Conservation (phyloP, 2,329 filamentous ascomycete genomes). For the Simplicillium aogashimaense region DNA sequence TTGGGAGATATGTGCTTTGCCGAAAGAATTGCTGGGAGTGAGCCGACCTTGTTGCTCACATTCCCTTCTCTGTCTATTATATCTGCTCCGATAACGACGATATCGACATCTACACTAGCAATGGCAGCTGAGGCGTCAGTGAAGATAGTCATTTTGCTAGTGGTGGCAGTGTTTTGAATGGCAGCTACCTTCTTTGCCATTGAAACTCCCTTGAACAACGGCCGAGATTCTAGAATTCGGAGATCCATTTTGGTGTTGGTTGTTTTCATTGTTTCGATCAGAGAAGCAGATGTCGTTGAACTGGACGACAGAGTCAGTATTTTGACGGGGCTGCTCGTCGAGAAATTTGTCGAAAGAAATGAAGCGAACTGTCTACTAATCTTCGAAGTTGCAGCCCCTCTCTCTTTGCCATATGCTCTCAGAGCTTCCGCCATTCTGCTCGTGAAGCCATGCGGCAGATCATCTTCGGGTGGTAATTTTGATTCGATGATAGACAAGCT, state of each 20-base stretch:
- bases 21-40: conserved; percentile 46
- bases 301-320: conserved; percentile 54
- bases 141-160: conserved; percentile 36
- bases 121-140: conserved; percentile 51
- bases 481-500: conserved; percentile 30
- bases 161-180: conserved; percentile 19
- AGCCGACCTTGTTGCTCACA: conserved; percentile 59
- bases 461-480: conserved; percentile 11
- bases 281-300: conserved; percentile 44
- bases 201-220: conserved; percentile 53
- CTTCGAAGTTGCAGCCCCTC: conserved; percentile 15
- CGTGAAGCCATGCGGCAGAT: no score
- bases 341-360: conserved; percentile 17
- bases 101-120: conserved; percentile 39
- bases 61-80: conserved; percentile 46
- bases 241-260: conserved; percentile 35
- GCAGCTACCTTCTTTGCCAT: conserved; percentile 40
- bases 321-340: conserved; percentile 21
- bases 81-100: conserved; percentile 56
- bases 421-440: conserved; percentile 11
- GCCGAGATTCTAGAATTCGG: conserved; percentile 56
- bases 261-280: conserved; percentile 28
- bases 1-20: conserved; percentile 36
- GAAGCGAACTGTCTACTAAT: conserved; percentile 24
- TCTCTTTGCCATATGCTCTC: conserved; percentile 9